Percentiles rank a stretch among this genome's conserved stretches.
Conservation (phyloP, 2,329 filamentous ascomycete species). For the Cercospora canescens region DNA sequence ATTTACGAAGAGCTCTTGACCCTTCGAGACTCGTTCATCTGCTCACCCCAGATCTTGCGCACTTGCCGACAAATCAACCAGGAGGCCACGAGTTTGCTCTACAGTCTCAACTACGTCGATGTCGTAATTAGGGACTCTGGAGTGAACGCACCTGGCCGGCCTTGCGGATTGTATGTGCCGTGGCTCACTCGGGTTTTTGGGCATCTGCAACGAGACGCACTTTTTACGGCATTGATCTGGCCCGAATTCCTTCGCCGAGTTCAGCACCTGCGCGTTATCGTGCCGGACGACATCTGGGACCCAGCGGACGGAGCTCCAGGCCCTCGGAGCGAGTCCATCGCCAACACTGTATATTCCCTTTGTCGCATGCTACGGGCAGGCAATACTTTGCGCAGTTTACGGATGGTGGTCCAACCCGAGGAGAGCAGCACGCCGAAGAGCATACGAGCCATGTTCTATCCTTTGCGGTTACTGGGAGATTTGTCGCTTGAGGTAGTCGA, state of each 20-base stretch:
- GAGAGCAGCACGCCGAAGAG: not conserved
- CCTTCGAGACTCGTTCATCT: constrained; percentile 23
- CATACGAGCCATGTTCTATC: not conserved
- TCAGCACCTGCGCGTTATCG: constrained; percentile 11
- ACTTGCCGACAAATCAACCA: constrained; percentile 41
- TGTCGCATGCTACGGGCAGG: not conserved
- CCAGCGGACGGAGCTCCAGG: not conserved
- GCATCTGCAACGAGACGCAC: not conserved
- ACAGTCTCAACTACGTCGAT: constrained; percentile 49
- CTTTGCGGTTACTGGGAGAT: not conserved
- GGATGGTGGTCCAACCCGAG: not conserved
- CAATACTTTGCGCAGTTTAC: not conserved
- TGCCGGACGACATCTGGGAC: not conserved
- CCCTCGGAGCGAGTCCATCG: not conserved
- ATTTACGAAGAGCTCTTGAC: constrained; percentile 16
- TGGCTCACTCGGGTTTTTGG: not conserved
- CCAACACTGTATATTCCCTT: constrained; percentile 2
- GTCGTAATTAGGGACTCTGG: constrained; percentile 37
- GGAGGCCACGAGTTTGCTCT: constrained; percentile 47
- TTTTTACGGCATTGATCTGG: not conserved
- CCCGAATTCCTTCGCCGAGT: constrained; percentile 14
- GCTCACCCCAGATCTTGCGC: constrained; percentile 42
- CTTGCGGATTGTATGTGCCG: constrained; percentile 4
- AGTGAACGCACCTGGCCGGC: constrained; percentile 13
- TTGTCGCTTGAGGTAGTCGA: not conserved